These are phyloP conservation scores for Fraxinus excelsior DNA, from an alignment of 257 asterid species.

Conservation along the genomic window DNA sequence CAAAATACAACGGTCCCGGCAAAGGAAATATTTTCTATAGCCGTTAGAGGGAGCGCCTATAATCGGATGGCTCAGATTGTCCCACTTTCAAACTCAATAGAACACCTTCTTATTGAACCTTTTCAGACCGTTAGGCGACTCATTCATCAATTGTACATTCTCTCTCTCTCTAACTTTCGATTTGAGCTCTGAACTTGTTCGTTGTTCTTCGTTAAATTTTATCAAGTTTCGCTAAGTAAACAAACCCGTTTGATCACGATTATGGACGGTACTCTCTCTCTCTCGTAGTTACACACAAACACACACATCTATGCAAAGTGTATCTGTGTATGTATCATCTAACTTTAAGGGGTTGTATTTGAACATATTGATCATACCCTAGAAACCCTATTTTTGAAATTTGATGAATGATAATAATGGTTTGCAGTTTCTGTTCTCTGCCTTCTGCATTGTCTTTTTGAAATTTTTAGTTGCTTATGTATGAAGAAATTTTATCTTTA, in stretches of 20 bases:
- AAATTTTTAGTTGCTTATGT: not conserved
- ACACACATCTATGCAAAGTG: not conserved
- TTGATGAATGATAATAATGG: slow-evolving; percentile 38
- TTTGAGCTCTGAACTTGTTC: slow-evolving; percentile 24
- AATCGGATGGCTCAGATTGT: slow-evolving; percentile 41
- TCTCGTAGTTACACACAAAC: not conserved
- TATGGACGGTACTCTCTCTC: slow-evolving; percentile 62
- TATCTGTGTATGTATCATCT: not conserved
- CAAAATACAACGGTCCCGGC: not conserved
- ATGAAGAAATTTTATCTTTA: not conserved
- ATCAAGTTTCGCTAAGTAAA: not conserved
- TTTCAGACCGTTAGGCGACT: slow-evolving; percentile 38
- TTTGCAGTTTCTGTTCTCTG: slow-evolving; percentile 12
- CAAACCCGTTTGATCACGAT: not conserved
- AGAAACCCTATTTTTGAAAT: slow-evolving; percentile 47
- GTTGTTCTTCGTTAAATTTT: slow-evolving; percentile 7
- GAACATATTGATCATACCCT: slow-evolving; percentile 51
- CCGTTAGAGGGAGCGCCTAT: slow-evolving; percentile 38
- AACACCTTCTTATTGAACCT: not conserved
- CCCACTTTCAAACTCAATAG: slow-evolving; percentile 36
- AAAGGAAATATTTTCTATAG: slow-evolving; percentile 27
- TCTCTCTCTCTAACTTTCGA: slow-evolving; percentile 17
- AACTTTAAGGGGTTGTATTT: not conserved
- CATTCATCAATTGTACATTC: slow-evolving; percentile 15
- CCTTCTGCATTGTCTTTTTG: not conserved